Conservation (phyloP, 345 rosid genomes). For the Murraya koenigii region DNA sequence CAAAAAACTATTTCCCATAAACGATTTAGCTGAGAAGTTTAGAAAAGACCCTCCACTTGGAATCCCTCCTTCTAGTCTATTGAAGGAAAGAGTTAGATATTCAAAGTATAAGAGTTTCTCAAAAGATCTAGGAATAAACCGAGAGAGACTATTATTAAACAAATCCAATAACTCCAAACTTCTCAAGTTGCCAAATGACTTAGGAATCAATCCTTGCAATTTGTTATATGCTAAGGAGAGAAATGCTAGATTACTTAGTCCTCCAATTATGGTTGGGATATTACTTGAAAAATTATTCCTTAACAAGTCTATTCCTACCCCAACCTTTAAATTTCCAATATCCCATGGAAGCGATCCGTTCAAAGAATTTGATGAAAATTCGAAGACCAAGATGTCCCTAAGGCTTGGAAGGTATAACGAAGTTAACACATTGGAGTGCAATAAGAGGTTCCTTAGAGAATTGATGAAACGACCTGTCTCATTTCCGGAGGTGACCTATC, state of each 20-base stretch:
- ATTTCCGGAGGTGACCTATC: too few species aligned
- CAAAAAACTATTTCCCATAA: slow-evolving; percentile 10
- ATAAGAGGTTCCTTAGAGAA: not conserved
- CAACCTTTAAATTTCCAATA: slow-evolving; percentile 19
- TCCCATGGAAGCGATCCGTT: slow-evolving; percentile 3
- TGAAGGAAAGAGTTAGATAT: slow-evolving; percentile 4
- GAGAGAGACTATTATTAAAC: slow-evolving; percentile 21
- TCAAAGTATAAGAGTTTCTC: slow-evolving; percentile 11
- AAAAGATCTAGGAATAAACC: slow-evolving; percentile 24
- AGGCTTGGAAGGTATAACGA: slow-evolving; percentile 6
- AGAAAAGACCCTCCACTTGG: slow-evolving; percentile 18
- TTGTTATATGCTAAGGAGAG: slow-evolving; percentile 14
- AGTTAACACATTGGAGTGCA: slow-evolving; percentile 10
- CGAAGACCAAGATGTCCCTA: not conserved
- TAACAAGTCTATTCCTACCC: not conserved
- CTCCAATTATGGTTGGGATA: too few species aligned
- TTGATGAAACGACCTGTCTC: too few species aligned
- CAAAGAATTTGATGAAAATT: slow-evolving; percentile 23
- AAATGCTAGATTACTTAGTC: not conserved
- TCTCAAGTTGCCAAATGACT: slow-evolving; percentile 16
- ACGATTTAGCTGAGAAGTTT: slow-evolving; percentile 19
- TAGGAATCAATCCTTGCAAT: slow-evolving; percentile 24
- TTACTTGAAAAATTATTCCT: too few species aligned
- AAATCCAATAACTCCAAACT: not conserved
- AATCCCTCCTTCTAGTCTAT: slow-evolving; percentile 21